Conservation (phyloP, 495 filamentous ascomycete species). For the Penicillium parvum region DNA sequence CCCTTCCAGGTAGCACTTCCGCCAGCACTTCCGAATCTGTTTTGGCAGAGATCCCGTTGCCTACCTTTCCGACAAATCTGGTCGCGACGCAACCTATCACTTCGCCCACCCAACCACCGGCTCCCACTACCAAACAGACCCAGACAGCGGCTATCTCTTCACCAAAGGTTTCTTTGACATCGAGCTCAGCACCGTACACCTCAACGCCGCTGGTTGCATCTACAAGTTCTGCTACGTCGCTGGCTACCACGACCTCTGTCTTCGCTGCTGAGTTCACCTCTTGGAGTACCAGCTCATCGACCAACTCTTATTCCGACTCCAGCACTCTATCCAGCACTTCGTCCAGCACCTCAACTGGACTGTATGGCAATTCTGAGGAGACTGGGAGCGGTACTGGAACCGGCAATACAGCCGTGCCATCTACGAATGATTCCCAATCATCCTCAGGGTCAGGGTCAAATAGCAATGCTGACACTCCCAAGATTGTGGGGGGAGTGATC, state of each 20-base stretch:
- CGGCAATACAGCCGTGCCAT: slow-evolving; percentile 13
- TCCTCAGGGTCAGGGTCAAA: slow-evolving; percentile 19
- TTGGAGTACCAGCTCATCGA: slow-evolving; percentile 1
- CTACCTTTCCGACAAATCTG: background rate
- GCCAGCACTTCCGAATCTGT: slow-evolving; percentile 1
- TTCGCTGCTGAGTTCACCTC: background rate
- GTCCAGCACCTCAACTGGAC: slow-evolving; percentile 6
- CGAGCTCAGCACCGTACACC: slow-evolving; percentile 3
- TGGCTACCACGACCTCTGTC: slow-evolving; percentile 1
- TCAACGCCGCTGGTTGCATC: slow-evolving; percentile 14
- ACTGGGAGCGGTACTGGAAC: slow-evolving; percentile 8
- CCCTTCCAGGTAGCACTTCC: slow-evolving; percentile 4
- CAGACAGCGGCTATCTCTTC: slow-evolving; percentile 6
- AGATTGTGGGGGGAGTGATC: slow-evolving; percentile 61
- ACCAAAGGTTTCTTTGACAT: slow-evolving; percentile 3
- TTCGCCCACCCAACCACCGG: background rate
- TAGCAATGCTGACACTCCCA: slow-evolving; percentile 21
- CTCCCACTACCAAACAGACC: slow-evolving; percentile 3
- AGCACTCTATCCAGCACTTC: too few relatives aligned
- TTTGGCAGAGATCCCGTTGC: background rate
- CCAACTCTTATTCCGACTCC: background rate
- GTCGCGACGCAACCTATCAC: background rate
- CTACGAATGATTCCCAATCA: slow-evolving; percentile 12
- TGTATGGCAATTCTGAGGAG: slow-evolving; percentile 2
- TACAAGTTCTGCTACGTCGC: slow-evolving; percentile 10